Percentiles rank a stretch among this genome's conserved stretches.
Evolutionary conservation across 2,329 filamentous ascomycete species (phyloP).

Genomic region (Botrytis sinoallii): DNA sequence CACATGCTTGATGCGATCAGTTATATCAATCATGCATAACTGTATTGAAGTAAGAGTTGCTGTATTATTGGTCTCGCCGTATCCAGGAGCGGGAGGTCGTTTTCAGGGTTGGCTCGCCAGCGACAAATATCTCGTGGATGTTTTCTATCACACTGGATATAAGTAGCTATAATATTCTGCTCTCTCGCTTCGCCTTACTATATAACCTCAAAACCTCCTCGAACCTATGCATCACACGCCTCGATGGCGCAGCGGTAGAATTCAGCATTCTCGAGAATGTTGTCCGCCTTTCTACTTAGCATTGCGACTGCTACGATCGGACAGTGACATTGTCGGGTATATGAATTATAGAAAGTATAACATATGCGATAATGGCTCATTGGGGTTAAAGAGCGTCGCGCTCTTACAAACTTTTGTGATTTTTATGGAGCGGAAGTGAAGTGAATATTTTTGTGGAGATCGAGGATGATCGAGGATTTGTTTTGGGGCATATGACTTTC

Average conservation of each 20-base stretch:
- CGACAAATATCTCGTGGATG: not conserved
- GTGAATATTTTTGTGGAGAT: not conserved
- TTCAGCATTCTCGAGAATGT: not conserved
- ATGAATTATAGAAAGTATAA: not conserved
- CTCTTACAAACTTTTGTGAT: not conserved
- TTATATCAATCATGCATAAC: not conserved
- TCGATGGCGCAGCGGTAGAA: slow-evolving; percentile 4
- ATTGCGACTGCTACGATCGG: not conserved
- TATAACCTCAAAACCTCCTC: not conserved
- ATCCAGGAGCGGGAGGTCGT: not conserved
- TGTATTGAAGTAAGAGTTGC: not conserved
- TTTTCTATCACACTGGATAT: not conserved
- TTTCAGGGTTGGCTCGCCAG: not conserved
- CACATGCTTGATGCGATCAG: not conserved
- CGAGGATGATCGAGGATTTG: not conserved
- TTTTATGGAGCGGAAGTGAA: not conserved
- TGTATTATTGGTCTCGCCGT: not conserved
- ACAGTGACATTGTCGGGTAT: not conserved
- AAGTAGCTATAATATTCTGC: not conserved
- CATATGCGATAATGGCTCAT: not conserved
- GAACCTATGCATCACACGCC: not conserved
- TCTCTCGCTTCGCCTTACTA: not conserved
- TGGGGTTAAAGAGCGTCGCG: not conserved
- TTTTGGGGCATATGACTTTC: not conserved
- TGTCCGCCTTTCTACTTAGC: not conserved